Base-by-base conservation (phyloP, 768 basidiomycete genomes). In the Suillus placidus region DNA sequence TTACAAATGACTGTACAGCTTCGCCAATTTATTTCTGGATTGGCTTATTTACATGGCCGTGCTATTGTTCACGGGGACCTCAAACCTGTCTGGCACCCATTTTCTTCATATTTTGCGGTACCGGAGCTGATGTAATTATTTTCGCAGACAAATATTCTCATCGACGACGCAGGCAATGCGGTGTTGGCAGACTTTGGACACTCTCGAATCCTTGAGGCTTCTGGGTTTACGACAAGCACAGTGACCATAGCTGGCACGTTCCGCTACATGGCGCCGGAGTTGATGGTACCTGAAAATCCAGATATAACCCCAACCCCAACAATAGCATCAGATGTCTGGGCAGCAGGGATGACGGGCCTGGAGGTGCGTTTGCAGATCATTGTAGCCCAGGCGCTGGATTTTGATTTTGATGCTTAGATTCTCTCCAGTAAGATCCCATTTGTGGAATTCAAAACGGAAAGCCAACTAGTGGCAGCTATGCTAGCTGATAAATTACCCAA, bases 21-120 rank as follows among this genome's bases (percentile, higher is more conserved):
- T 35, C 71, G 76, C n/a, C 84, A 88, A 73, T 79, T 88, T 12
- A 85, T 87, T 1, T 83, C 82, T 4, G 88, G 85, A 7, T 81
- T 88, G 51, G 69, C 80, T 10, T 88, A 89, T 72, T 77, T 89
- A 6, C 88, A 89, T 66, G 79, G 80, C 56, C 85, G 85, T 3
- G 77, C 80, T 16, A 82, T 89, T 26, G 77, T 88, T 16, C 87
- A 88, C 67, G 87, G 87, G 4, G 87, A 88, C 66, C 74, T 88
- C 63, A 88, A 88, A 76, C 86, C 87, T 66, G 87, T 87, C 68
- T 37, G 81, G 76, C 55, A n/a, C 14, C 5, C 32, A 26, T 32
- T 26, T n/a, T 26, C 12, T 32, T 38, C 13, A 16, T 66, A 45
- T 18, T 13, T 51, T 38, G 52, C 51, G 4, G 6, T 20, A 38